These are phyloP conservation scores for Pythium scleroteichum DNA, from an alignment of 352 stramenopile genomes.

Conservation along the genomic window DNA sequence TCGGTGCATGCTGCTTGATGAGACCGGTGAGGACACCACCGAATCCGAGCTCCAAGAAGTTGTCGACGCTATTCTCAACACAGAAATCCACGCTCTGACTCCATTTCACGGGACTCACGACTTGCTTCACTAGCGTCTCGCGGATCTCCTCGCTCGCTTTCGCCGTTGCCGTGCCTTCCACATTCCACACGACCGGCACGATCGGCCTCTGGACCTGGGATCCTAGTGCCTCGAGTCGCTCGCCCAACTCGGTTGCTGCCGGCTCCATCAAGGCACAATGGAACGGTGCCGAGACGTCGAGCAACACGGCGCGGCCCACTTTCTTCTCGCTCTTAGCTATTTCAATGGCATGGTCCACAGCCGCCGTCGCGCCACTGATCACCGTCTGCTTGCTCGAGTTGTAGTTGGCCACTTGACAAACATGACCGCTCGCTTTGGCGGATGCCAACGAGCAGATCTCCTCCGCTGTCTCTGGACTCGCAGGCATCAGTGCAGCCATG, in stretches of 20 bases:
- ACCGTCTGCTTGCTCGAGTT: constrained; percentile 88
- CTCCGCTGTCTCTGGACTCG: constrained; percentile 48
- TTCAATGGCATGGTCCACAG: constrained; percentile 53
- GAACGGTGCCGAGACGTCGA: constrained; percentile 86
- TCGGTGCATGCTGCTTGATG: constrained; percentile 67
- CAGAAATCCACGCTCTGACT: constrained; percentile 81
- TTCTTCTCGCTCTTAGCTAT: constrained; percentile 69
- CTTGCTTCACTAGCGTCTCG: constrained; percentile 55
- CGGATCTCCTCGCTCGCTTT: constrained; percentile 49
- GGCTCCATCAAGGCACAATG: constrained; percentile 81
- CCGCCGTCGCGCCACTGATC: constrained; percentile 60
- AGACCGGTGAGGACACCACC: constrained; percentile 73
- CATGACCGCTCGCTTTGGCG: constrained; percentile 28
- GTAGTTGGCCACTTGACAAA: constrained; percentile 87
- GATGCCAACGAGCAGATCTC: constrained; percentile 51
- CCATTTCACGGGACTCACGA: constrained; percentile 71
- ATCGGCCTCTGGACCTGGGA: constrained; percentile 36
- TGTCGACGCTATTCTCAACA: constrained; percentile 37
- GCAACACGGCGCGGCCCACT: constrained; percentile 63
- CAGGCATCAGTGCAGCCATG: constrained; percentile 82
- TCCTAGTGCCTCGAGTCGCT: constrained; percentile 34
- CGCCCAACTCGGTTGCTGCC: constrained; percentile 47
- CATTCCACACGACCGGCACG: constrained; percentile 84
- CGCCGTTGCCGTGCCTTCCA: constrained; percentile 45
- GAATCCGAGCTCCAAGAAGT: constrained; percentile 75